These are phyloP conservation scores for Thalassiosira mediterranea DNA, from an alignment of 352 stramenopile genomes.

Conservation along the genomic window DNA sequence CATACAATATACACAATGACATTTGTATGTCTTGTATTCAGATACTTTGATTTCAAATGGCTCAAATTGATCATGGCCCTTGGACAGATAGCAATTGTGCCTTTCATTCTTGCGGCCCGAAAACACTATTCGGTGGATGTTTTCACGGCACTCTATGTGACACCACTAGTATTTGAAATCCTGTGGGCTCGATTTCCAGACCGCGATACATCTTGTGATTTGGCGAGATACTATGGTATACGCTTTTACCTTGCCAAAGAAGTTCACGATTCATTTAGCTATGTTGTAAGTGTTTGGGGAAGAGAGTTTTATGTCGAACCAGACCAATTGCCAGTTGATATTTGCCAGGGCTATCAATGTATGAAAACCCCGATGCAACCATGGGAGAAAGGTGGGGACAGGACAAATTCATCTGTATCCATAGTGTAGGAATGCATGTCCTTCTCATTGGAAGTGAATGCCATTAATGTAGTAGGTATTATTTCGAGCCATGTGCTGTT, in stretches of 20 bases:
- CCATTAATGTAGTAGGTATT: too few species aligned
- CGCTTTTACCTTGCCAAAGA: conserved; percentile 36
- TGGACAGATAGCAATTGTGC: conserved; percentile 85
- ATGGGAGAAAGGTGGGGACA: conserved; percentile 21
- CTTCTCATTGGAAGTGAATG: too few species aligned
- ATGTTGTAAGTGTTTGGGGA: conserved; percentile 40
- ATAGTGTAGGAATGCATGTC: conserved; percentile 9
- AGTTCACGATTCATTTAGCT: conserved; percentile 12
- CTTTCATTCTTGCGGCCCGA: conserved; percentile 88
- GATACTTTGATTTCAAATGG: conserved; percentile 88
- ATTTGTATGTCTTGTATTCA: conserved; percentile 87
- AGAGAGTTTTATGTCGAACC: conserved; percentile 33
- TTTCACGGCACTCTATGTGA: conserved; percentile 88
- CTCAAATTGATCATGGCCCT: conserved; percentile 84
- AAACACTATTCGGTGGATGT: conserved; percentile 92
- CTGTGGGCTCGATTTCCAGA: conserved; percentile 39
- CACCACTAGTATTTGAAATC: conserved; percentile 85
- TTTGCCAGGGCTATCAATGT: conserved; percentile 10
- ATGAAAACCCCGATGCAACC: conserved; percentile 2
- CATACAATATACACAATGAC: conserved; percentile 92
- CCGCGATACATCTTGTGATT: conserved; percentile 20
- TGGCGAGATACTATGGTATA: conserved; percentile 46
- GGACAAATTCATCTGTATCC: conserved; percentile 2
- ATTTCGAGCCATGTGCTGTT: too few species aligned
- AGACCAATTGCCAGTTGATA: conserved; percentile 29